phyloP scores from a whole-genome alignment of 2,329 filamentous ascomycete genomes.

The Zymoseptoria ardabiliae region DNA sequence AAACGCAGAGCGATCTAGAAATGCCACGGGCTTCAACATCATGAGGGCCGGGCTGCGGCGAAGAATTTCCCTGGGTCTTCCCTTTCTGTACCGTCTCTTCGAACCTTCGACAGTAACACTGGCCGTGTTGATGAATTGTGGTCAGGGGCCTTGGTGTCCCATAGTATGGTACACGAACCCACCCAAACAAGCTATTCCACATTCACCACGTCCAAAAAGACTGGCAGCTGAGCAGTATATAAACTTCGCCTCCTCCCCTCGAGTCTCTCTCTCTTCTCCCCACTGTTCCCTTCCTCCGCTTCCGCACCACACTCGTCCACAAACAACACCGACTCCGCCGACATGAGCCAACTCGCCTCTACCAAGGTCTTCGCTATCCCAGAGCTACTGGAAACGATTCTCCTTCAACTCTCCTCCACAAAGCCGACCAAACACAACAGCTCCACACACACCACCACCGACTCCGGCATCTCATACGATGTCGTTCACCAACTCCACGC shows the following conservation, averaged over 20 bases:
- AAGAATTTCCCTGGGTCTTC: not conserved
- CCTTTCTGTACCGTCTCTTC: not conserved
- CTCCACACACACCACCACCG: not conserved
- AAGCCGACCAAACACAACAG: not conserved
- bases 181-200: not conserved
- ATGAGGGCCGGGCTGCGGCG: not conserved
- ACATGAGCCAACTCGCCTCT: not conserved
- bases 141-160: not conserved
- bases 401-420: conserved; percentile 12
- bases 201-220: not conserved
- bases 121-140: not conserved
- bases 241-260: not conserved
- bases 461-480: not conserved
- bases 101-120: not conserved
- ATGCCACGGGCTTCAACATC: not conserved
- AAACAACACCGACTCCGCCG: not conserved
- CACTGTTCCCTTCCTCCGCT: not conserved
- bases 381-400: conserved; percentile 31
- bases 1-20: not conserved
- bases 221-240: not conserved
- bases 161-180: not conserved
- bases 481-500: not conserved
- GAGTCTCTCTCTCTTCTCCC: not conserved
- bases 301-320: not conserved
- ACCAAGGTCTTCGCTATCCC: conserved; percentile 24